Conservation (phyloP, 371 early-diverging fungal genomes). For the Gilbertella persicaria region DNA sequence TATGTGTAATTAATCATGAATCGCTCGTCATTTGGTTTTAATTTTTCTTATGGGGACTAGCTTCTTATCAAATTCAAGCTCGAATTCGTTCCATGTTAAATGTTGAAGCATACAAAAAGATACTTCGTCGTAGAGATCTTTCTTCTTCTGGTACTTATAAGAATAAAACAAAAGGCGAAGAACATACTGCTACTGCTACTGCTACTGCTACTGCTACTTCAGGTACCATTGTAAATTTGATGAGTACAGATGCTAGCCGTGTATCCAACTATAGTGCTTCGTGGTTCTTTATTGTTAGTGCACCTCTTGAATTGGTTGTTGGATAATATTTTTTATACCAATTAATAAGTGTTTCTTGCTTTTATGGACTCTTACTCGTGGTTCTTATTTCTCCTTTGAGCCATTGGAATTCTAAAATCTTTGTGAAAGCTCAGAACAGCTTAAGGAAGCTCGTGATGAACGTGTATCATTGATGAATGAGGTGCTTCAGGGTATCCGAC, state of each 20-base stretch:
- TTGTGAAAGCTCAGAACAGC: slow-evolving; percentile 45
- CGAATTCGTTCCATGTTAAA: slow-evolving; percentile 33
- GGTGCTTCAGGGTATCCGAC: slow-evolving; percentile 61
- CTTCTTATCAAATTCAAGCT: slow-evolving; percentile 29
- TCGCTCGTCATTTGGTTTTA: too few relatives aligned
- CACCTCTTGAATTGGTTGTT: slow-evolving; percentile 53
- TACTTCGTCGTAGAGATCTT: slow-evolving; percentile 40
- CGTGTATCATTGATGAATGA: slow-evolving; percentile 55
- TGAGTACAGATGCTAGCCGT: slow-evolving; percentile 74
- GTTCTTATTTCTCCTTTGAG: slow-evolving; percentile 52
- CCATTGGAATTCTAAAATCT: slow-evolving; percentile 51
- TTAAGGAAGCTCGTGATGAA: slow-evolving; percentile 52
- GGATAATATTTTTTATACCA: slow-evolving; percentile 64
- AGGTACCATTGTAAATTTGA: slow-evolving; percentile 77
- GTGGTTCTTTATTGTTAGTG: slow-evolving; percentile 49
- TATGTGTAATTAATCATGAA: too few relatives aligned
- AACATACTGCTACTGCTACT: slow-evolving; percentile 29
- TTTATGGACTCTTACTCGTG: slow-evolving; percentile 63
- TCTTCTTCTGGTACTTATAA: slow-evolving; percentile 6
- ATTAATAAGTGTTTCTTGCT: slow-evolving; percentile 63
- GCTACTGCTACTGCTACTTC: too few relatives aligned
- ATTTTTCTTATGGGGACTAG: too few relatives aligned
- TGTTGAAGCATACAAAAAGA: slow-evolving; percentile 45
- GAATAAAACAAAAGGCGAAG: slow-evolving; percentile 15
- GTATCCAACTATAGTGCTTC: slow-evolving; percentile 54